Conservation (phyloP, 2,329 filamentous ascomycete genomes). For the Nemania abortiva region DNA sequence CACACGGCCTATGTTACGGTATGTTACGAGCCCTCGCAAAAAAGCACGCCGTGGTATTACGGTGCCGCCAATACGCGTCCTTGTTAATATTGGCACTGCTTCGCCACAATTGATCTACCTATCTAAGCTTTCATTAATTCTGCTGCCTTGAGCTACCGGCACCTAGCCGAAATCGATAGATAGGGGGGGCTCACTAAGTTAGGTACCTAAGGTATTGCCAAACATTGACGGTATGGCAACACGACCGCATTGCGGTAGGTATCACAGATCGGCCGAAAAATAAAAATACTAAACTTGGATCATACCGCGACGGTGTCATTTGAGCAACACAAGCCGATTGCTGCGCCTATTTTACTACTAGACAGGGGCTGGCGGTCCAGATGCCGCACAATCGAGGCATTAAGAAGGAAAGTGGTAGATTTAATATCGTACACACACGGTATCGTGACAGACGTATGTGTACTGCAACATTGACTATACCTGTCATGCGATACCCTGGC, state of each 20-base stretch:
- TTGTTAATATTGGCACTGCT: constrained; percentile 20
- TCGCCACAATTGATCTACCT: constrained; percentile 30
- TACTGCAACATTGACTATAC: not conserved
- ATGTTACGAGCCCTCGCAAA: constrained; percentile 9
- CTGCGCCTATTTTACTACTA: constrained; percentile 28
- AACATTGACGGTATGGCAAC: constrained; percentile 10
- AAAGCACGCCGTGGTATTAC: not conserved
- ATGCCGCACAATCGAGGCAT: constrained; percentile 5
- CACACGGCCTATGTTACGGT: not conserved
- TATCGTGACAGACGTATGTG: not conserved
- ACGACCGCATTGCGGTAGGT: not conserved
- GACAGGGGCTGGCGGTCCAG: constrained; percentile 8
- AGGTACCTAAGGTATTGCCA: too few species aligned
- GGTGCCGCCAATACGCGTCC: not conserved
- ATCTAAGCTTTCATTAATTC: constrained; percentile 19
- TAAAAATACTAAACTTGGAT: constrained; percentile 8
- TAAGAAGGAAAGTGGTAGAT: constrained; percentile 9
- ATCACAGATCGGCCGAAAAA: constrained; percentile 13
- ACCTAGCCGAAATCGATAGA: not conserved
- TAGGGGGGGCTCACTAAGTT: not conserved
- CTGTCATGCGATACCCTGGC: not conserved
- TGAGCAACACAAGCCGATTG: constrained; percentile 26
- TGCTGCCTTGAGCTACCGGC: constrained; percentile 18
- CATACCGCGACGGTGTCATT: constrained; percentile 25
- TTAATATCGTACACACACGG: not conserved